Evolutionary conservation across 345 rosid species (phyloP).

Genomic region (Rhizophora mangle): DNA sequence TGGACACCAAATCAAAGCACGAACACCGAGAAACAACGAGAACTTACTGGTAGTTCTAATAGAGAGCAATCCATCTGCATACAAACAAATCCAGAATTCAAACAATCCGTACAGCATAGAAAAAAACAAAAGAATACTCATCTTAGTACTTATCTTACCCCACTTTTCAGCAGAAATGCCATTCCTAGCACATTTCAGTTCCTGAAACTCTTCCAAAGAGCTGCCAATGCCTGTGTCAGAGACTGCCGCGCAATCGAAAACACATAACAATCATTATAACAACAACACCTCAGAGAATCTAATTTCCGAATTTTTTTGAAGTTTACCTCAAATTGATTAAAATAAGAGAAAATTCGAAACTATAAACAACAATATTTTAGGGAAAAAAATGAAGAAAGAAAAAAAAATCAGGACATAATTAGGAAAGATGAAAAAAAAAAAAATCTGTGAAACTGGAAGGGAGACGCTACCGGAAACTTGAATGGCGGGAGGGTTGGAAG

Average conservation of each 20-base stretch:
- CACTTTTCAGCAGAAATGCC: constrained; percentile 41
- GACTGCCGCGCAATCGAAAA: constrained; percentile 35
- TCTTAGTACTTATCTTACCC: constrained; percentile 33
- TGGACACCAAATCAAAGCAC: constrained; percentile 2
- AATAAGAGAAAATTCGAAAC: too few relatives aligned
- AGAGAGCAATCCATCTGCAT: constrained; percentile 76
- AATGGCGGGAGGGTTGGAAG: constrained; percentile 28
- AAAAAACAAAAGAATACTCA: background rate
- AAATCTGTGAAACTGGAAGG: background rate
- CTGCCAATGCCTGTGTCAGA: constrained; percentile 74
- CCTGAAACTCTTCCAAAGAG: constrained; percentile 57
- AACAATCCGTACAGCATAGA: background rate
- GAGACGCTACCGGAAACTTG: constrained; percentile 53
- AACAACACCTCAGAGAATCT: too few relatives aligned
- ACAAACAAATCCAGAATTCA: constrained; percentile 5
- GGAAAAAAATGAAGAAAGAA: too few relatives aligned
- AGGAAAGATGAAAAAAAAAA: too few relatives aligned
- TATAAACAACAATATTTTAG: too few relatives aligned
- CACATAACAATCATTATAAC: background rate
- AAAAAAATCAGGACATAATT: too few relatives aligned
- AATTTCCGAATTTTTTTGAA: too few relatives aligned
- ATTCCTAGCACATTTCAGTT: constrained; percentile 31
- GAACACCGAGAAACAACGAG: background rate
- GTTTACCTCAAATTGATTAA: too few relatives aligned
- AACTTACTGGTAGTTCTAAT: constrained; percentile 75